These are phyloP conservation scores for Rosa persica DNA, from an alignment of 306 rosid genomes.

Conservation along the genomic window DNA sequence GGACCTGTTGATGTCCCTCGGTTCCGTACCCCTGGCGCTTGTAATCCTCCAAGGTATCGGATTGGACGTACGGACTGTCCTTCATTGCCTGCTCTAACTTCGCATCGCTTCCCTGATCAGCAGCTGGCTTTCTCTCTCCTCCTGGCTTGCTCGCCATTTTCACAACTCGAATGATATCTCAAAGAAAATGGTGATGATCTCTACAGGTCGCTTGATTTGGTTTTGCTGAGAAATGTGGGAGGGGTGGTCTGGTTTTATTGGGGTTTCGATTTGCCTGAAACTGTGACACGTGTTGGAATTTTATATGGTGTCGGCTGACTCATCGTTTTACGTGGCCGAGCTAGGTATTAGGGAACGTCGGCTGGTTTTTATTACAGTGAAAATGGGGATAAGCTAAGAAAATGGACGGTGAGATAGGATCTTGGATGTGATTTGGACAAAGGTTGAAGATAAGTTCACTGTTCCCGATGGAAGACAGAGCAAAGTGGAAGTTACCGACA, in stretches of 20 bases:
- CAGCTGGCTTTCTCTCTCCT: background rate
- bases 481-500: background rate
- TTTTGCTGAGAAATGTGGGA: background rate
- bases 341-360: background rate
- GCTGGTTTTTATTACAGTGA: background rate
- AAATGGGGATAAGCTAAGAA: background rate
- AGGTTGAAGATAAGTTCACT: background rate
- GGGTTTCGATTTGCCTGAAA: background rate
- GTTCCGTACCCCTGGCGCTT: slow-evolving; percentile 71
- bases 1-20: slow-evolving; percentile 66
- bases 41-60: slow-evolving; percentile 71
- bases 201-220: background rate
- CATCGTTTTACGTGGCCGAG: background rate
- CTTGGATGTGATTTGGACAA: background rate
- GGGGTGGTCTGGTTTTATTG: background rate
- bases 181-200: background rate
- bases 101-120: background rate
- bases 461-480: background rate
- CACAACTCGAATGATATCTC: background rate
- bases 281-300: background rate
- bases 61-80: slow-evolving; percentile 68
- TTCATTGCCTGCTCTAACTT: slow-evolving; percentile 53
- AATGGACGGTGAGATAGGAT: background rate
- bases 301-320: background rate
- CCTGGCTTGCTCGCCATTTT: slow-evolving; percentile 6